Percentiles rank a stretch among this genome's conserved stretches.
Conservation (phyloP, 225 moss, liverwort and hornwort genomes). For the Physcomitrium patens region DNA sequence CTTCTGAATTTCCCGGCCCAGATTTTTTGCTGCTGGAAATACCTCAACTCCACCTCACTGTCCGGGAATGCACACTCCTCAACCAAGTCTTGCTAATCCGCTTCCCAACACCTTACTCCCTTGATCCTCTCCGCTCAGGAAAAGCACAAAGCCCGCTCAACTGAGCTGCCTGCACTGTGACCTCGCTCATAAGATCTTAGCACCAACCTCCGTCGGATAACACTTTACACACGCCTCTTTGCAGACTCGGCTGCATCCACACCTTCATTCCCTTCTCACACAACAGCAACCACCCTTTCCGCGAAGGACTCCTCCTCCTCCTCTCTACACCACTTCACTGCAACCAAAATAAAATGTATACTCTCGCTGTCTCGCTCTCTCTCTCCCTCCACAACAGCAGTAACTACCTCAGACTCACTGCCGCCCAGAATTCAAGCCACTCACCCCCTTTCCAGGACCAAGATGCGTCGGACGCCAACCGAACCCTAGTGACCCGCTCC, state of each 20-base stretch:
- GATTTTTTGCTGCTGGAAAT: constrained; percentile 27
- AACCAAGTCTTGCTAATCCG: not conserved
- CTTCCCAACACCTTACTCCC: not conserved
- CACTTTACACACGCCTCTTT: constrained; percentile 24
- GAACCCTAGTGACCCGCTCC: no score
- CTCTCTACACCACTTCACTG: not conserved
- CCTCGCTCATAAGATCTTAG: no score
- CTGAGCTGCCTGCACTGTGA: constrained; percentile 1
- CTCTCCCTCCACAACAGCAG: no score
- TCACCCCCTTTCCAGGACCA: no score
- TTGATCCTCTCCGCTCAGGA: no score
- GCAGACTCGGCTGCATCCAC: constrained; percentile 35
- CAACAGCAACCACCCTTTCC: not conserved
- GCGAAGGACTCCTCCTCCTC: not conserved
- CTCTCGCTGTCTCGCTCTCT: not conserved
- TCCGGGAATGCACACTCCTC: constrained; percentile 20
- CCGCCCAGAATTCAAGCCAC: no score
- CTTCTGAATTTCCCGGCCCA: constrained; percentile 7
- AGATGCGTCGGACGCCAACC: no score
- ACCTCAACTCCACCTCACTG: constrained; percentile 21
- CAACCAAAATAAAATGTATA: not conserved
- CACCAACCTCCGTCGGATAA: constrained; percentile 21
- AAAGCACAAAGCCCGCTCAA: no score
- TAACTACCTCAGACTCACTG: no score
- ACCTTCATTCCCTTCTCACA: constrained; percentile 45